A percentile compares a stretch with the other conserved stretches of the same genome.
Evolutionary conservation across 129 eudicot genomes (phyloP).

Genomic region (Tagetes erecta): DNA sequence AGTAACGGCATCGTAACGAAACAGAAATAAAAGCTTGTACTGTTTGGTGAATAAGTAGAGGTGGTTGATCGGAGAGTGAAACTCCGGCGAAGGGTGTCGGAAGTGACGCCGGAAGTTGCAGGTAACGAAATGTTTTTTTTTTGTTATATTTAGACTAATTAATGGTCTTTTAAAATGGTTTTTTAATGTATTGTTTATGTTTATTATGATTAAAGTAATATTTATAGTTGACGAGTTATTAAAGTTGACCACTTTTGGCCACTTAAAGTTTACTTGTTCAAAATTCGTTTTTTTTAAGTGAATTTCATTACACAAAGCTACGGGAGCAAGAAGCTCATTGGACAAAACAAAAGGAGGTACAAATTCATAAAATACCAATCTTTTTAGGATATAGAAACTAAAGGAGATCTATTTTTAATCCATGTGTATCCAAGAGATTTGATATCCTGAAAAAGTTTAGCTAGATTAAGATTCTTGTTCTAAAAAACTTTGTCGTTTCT

Average conservation of each 20-base stretch:
- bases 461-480: too few species aligned
- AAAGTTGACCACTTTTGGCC: neutral
- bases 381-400: too few species aligned
- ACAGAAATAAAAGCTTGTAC: neutral
- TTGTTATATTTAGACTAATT: neutral
- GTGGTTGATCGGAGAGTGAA: neutral
- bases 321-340: too few species aligned
- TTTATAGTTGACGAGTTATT: neutral
- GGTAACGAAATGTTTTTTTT: slow-evolving; percentile 9
- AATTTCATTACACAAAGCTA: too few species aligned
- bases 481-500: too few species aligned
- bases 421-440: too few species aligned
- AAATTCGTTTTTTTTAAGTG: too few species aligned
- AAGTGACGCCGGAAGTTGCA: slow-evolving; percentile 15
- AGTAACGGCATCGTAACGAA: neutral
- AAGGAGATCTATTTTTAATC: too few species aligned
- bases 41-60: neutral
- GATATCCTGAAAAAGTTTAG: too few species aligned
- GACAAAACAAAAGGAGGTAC: too few species aligned
- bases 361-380: too few species aligned
- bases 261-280: neutral
- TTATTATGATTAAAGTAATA: neutral
- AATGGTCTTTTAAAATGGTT: neutral
- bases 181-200: neutral
- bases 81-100: slow-evolving; percentile 23